phyloP scores from a whole-genome alignment of 345 rosid species.

The Acer saccharum region DNA sequence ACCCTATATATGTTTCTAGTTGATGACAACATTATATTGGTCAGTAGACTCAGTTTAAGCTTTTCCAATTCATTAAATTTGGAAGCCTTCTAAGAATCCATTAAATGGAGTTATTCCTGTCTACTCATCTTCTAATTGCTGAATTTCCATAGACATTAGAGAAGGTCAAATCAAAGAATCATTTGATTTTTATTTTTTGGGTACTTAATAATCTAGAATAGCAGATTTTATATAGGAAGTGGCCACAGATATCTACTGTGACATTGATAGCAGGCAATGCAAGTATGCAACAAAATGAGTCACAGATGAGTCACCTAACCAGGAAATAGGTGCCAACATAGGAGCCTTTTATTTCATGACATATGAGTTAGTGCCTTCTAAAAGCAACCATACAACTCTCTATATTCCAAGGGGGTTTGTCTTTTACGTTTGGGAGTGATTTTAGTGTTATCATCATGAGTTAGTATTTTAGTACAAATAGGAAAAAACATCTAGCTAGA shows the following conservation, averaged over 20 bases:
- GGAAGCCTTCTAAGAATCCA: conserved; percentile 21
- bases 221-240: background rate
- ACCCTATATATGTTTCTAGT: background rate
- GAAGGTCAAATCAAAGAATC: background rate
- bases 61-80: conserved; percentile 1
- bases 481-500: background rate
- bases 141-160: background rate
- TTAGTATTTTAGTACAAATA: background rate
- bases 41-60: conserved; percentile 1
- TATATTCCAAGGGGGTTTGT: background rate
- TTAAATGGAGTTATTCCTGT: background rate
- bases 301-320: background rate
- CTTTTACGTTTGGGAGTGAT: background rate
- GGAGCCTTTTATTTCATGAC: background rate
- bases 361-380: background rate
- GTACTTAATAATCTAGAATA: background rate
- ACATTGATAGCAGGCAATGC: background rate
- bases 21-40: too few relatives aligned
- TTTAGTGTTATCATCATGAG: too few relatives aligned
- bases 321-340: background rate
- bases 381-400: background rate
- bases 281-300: background rate
- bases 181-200: background rate
- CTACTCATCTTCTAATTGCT: conserved; percentile 3
- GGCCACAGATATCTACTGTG: background rate